phyloP scores from a whole-genome alignment of 768 basidiomycete genomes.

The Suillus subalutaceus region DNA sequence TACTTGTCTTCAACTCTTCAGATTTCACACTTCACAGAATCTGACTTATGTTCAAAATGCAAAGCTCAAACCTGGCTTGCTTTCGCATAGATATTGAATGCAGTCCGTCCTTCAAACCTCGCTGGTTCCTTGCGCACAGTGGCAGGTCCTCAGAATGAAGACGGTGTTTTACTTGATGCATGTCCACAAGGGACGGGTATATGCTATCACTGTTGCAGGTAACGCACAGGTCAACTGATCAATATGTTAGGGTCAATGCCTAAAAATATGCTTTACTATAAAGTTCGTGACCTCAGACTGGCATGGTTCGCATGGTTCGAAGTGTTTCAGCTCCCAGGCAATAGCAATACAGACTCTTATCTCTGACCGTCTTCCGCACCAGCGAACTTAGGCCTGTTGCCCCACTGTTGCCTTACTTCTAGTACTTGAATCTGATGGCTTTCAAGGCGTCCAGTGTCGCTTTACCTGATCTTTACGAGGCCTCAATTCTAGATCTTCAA shows the following conservation, averaged over 20 bases:
- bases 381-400: not conserved
- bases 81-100: not conserved
- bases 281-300: not conserved
- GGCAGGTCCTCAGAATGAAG: not conserved
- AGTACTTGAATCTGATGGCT: not conserved
- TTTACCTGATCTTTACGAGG: not conserved
- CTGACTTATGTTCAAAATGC: not conserved
- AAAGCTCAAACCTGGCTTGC: not conserved
- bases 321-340: not conserved
- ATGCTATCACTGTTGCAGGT: not conserved
- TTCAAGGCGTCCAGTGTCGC: not conserved
- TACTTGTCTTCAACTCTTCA: no score
- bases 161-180: not conserved
- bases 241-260: not conserved
- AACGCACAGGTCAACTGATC: not conserved
- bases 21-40: no score
- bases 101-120: not conserved
- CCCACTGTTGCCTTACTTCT: not conserved
- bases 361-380: not conserved
- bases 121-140: no score
- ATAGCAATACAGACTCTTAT: not conserved
- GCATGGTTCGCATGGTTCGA: not conserved
- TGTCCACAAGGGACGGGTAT: not conserved
- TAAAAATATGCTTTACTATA: not conserved
- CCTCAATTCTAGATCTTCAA: not conserved